These are phyloP conservation scores for Lunularia cruciata DNA, from an alignment of 225 moss, liverwort and hornwort species.

Conservation along the genomic window DNA sequence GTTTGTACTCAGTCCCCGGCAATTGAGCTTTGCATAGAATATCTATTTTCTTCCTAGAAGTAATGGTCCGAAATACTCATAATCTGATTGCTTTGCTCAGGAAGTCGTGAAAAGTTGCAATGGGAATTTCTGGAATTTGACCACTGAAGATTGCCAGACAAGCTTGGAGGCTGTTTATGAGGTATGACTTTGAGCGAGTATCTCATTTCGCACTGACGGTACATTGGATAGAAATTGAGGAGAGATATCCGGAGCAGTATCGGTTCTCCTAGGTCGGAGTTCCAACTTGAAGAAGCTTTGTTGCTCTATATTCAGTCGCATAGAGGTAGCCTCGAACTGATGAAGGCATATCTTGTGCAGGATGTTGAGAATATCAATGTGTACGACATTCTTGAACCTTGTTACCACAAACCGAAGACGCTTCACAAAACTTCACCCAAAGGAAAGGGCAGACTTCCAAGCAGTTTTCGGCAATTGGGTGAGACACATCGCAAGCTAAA, in stretches of 20 bases:
- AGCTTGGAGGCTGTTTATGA: constrained; percentile 42
- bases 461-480: constrained; percentile 75
- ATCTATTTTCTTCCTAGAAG: too few relatives aligned
- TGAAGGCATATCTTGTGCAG: constrained; percentile 35
- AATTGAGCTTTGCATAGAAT: too few relatives aligned
- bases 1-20: too few relatives aligned
- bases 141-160: constrained; percentile 43
- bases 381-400: constrained; percentile 90
- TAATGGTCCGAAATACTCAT: too few relatives aligned
- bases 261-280: too few relatives aligned
- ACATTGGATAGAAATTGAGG: too few relatives aligned
- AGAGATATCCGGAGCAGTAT: too few relatives aligned
- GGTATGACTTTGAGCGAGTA: constrained; percentile 26
- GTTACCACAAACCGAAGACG: constrained; percentile 51
- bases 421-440: not conserved
- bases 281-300: too few relatives aligned
- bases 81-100: constrained; percentile 43
- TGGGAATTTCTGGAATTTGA: constrained; percentile 74
- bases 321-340: not conserved
- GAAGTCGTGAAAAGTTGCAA: constrained; percentile 52
- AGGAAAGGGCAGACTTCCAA: constrained; percentile 54
- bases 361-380: constrained; percentile 62
- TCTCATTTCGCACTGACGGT: not conserved
- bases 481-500: constrained; percentile 54
- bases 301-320: too few relatives aligned